phyloP scores from a whole-genome alignment of 148 eudicot species.

The Amaranthus hypochondriacus region DNA sequence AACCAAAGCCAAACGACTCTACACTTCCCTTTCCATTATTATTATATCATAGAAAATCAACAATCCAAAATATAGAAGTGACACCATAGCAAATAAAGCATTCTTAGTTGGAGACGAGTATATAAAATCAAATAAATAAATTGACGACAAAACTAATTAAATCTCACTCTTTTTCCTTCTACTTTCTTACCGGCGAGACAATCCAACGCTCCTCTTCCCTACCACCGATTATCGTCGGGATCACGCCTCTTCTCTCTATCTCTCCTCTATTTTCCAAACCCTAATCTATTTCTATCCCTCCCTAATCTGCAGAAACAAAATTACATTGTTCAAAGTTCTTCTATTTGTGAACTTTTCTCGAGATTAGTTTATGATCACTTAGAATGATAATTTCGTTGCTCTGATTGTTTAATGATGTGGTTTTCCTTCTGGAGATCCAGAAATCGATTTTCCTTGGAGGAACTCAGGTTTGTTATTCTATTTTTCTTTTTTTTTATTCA shows the following conservation, averaged over 20 bases:
- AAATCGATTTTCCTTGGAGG: slow-evolving; percentile 79
- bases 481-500: not conserved
- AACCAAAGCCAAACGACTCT: too few relatives aligned
- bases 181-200: slow-evolving; percentile 15
- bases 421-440: slow-evolving; percentile 86
- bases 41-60: too few relatives aligned
- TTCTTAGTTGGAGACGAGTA: too few relatives aligned
- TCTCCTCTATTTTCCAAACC: not conserved
- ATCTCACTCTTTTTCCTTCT: slow-evolving; percentile 1
- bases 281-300: not conserved
- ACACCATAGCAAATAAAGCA: too few relatives aligned
- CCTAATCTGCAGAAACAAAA: not conserved
- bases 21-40: too few relatives aligned
- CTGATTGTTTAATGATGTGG: slow-evolving; percentile 71
- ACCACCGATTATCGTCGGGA: not conserved
- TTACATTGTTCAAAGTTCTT: not conserved
- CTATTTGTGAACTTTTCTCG: too few relatives aligned
- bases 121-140: too few relatives aligned
- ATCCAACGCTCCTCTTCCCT: not conserved
- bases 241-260: not conserved
- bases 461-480: slow-evolving; percentile 54
- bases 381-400: slow-evolving; percentile 33
- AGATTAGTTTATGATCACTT: slow-evolving; percentile 8
- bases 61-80: too few relatives aligned
- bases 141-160: not conserved